Conservation (phyloP, 2,329 filamentous ascomycete genomes). For the Parafenestella ontariensis region DNA sequence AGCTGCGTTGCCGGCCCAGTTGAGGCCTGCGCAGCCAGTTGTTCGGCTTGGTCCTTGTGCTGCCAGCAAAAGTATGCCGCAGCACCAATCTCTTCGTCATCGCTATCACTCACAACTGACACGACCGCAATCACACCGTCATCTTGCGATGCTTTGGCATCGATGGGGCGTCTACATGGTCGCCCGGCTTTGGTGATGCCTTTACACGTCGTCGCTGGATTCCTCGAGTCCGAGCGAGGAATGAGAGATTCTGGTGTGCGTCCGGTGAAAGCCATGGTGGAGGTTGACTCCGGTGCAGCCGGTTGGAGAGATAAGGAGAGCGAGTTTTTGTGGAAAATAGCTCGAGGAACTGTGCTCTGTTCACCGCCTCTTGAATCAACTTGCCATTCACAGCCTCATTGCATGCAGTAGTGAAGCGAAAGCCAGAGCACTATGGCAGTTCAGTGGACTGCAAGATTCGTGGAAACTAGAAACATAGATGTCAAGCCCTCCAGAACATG, state of each 20-base stretch:
- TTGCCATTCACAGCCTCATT: conserved; percentile 10
- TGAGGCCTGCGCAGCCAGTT: conserved; percentile 31
- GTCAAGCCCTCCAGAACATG: neutral
- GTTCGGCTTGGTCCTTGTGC: conserved; percentile 83
- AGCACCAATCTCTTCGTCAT: conserved; percentile 64
- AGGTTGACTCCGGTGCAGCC: neutral
- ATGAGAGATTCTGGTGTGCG: conserved; percentile 80
- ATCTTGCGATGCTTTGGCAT: conserved; percentile 53
- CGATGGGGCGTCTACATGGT: conserved; percentile 78
- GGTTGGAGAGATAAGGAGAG: neutral
- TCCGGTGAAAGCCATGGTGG: conserved; percentile 41
- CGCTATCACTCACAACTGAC: conserved; percentile 47
- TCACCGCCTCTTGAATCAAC: neutral
- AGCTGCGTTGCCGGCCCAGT: conserved; percentile 50
- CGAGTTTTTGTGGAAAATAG: neutral
- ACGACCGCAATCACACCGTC: conserved; percentile 51
- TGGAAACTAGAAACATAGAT: neutral
- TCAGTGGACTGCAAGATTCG: neutral
- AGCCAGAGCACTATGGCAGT: neutral
- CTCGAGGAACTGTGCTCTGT: neutral
- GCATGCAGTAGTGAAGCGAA: neutral
- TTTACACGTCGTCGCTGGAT: conserved; percentile 83
- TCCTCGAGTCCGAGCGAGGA: conserved; percentile 81
- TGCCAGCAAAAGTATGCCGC: conserved; percentile 86
- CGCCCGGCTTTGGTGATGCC: conserved; percentile 84